Base-by-base conservation (phyloP, 805 yeast genomes). In the Saccharomyces paradoxus region DNA sequence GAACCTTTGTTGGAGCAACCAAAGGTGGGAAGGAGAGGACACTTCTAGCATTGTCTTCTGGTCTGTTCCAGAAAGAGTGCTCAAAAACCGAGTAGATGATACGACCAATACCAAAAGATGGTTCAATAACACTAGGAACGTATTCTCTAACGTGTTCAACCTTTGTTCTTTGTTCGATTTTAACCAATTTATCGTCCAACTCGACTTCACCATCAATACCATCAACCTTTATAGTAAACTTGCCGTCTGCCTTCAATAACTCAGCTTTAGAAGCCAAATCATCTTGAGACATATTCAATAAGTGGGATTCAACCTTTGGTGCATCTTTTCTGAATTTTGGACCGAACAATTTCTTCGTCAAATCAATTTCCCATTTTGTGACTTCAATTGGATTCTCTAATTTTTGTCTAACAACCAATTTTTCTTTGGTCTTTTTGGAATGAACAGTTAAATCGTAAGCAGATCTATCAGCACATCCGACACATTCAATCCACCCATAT, bases 401-500 rank as follows among this genome's bases (percentile, higher is more conserved):
- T 55, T 89, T 81, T 76, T 94, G 87, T 79, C 98, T 87, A 49
- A 94, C 99, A 56, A 90, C 91, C 64, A 94, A 78, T 75, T 90
- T 92, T 77, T 89, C 97, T 74, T 89, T 89, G 55, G 99, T 94
- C 74, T 88, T 87, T 55, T 92, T 94, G 48, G 97, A 75, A 71
- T 94, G 99, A 58, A 95, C 99, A 50, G 92, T 81, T 73, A 94
- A 82, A 76, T 94, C 99, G 71, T 89, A 94, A 46, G 99, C 99
- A 49, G 96, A 88, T 78, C 99, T 84, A 76, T 94, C 99, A 61
- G 99, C 99, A 78, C 98, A 94, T 63, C 99, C 99, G 71, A 94
- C 97, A 84, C 99, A 95, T 78, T 94, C 99, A 65, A 94, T 88
- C 99, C 99, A 94, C 65, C 99, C 99, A 66, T 89, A 94, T 32